Evolutionary conservation across 306 rosid genomes (phyloP).

Genomic region (Benincasa hispida): DNA sequence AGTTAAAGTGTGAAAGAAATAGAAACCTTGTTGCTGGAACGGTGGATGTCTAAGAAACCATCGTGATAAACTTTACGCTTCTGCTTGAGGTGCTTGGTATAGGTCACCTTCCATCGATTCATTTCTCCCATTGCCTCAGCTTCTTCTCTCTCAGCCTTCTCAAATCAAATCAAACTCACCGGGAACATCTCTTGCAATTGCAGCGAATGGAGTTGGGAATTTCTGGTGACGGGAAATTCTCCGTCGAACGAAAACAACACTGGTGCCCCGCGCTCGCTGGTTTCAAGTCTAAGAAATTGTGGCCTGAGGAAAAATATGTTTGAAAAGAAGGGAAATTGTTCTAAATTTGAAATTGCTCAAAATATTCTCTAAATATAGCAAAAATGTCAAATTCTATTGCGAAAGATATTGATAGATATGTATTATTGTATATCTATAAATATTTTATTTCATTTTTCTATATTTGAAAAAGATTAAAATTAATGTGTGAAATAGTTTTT

Average conservation of each 20-base stretch:
- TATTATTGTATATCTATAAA: too few species aligned
- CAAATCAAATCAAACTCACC: neutral
- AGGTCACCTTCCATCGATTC: conserved; percentile 71
- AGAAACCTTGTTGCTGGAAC: conserved; percentile 52
- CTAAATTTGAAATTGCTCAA: too few species aligned
- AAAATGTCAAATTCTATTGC: too few species aligned
- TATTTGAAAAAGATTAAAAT: too few species aligned
- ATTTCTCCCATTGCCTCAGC: conserved; percentile 30
- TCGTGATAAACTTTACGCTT: conserved; percentile 78
- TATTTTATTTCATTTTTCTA: too few species aligned
- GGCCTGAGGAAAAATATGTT: too few species aligned
- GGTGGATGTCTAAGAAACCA: conserved; percentile 50
- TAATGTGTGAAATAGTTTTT: too few species aligned
- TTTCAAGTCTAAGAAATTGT: neutral
- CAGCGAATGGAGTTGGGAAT: neutral
- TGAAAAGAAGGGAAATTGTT: too few species aligned
- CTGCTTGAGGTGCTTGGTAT: conserved; percentile 63
- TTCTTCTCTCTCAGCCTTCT: neutral
- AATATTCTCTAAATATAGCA: too few species aligned
- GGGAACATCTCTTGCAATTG: neutral
- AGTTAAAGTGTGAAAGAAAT: neutral
- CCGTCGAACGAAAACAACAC: neutral
- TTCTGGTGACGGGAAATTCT: neutral
- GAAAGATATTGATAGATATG: too few species aligned
- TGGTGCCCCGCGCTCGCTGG: neutral